phyloP scores from a whole-genome alignment of 2,329 filamentous ascomycete genomes.

The Bipolaris victoriae region DNA sequence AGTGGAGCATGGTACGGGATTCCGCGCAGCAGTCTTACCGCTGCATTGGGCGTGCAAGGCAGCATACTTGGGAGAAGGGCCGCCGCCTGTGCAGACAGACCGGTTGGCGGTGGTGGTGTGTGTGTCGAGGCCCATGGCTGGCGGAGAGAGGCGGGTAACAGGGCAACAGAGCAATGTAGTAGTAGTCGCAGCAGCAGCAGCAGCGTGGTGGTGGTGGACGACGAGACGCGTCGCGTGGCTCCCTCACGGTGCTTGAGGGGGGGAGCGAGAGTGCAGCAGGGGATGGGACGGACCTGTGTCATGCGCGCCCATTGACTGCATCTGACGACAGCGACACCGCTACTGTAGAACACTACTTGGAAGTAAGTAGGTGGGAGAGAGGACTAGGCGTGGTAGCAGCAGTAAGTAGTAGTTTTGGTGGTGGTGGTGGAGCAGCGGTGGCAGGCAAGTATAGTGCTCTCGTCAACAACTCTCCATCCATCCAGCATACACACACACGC shows the following conservation, averaged over 20 bases:
- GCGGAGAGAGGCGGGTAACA: neutral
- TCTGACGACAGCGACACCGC: neutral
- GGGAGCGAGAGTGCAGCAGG: too few relatives aligned
- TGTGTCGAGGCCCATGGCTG: neutral
- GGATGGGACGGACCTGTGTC: neutral
- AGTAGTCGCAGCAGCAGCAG: neutral
- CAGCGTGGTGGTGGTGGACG: too few relatives aligned
- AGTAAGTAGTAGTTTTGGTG: neutral
- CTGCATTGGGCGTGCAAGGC: constrained; percentile 12
- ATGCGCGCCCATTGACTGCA: constrained; percentile 1
- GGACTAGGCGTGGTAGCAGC: neutral
- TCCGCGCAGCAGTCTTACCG: constrained; percentile 12
- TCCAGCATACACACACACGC: too few relatives aligned
- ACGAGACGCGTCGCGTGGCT: too few relatives aligned
- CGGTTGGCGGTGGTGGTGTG: neutral
- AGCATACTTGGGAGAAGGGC: neutral
- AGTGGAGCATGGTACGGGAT: constrained; percentile 17
- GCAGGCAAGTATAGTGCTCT: too few relatives aligned
- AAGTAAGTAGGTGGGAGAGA: too few relatives aligned
- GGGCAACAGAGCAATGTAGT: neutral
- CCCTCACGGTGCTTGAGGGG: too few relatives aligned
- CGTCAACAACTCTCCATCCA: too few relatives aligned
- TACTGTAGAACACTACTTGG: too few relatives aligned
- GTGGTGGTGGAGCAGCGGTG: too few relatives aligned
- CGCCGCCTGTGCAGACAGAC: neutral